These are phyloP conservation scores for Oemleria cerasiformis DNA, from an alignment of 306 rosid species.

Conservation along the genomic window DNA sequence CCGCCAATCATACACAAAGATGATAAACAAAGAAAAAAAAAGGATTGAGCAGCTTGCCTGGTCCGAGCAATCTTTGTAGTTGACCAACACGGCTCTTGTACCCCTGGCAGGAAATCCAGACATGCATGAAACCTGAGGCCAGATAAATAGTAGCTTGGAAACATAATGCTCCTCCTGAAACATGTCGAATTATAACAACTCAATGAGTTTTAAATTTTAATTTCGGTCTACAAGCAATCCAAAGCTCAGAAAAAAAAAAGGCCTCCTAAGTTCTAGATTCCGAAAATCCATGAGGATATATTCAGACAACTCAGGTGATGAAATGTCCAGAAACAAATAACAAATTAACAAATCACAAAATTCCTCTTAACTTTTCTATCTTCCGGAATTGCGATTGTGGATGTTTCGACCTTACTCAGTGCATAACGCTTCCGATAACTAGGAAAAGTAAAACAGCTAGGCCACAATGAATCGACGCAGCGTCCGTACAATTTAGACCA, in stretches of 20 bases:
- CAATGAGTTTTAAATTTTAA: not conserved
- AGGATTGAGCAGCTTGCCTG: constrained; percentile 41
- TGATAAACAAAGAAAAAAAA: not conserved
- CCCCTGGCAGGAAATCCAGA: constrained; percentile 81
- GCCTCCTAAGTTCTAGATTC: not conserved
- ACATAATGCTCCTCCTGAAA: constrained; percentile 82
- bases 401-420: not conserved
- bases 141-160: constrained; percentile 67
- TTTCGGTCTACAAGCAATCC: not conserved
- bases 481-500: not conserved
- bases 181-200: not conserved
- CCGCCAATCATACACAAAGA: not conserved
- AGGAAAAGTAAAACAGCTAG: not conserved
- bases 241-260: not conserved
- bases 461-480: not conserved
- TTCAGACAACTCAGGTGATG: not conserved
- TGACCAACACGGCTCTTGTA: constrained; percentile 55
- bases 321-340: not conserved
- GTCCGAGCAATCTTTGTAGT: constrained; percentile 58
- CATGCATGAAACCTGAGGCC: constrained; percentile 86
- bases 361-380: not conserved
- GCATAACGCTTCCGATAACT: not conserved
- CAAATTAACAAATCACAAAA: not conserved
- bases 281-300: not conserved
- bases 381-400: not conserved